Conservation (phyloP, 345 rosid genomes). For the Cardiospermum halicacabum region DNA sequence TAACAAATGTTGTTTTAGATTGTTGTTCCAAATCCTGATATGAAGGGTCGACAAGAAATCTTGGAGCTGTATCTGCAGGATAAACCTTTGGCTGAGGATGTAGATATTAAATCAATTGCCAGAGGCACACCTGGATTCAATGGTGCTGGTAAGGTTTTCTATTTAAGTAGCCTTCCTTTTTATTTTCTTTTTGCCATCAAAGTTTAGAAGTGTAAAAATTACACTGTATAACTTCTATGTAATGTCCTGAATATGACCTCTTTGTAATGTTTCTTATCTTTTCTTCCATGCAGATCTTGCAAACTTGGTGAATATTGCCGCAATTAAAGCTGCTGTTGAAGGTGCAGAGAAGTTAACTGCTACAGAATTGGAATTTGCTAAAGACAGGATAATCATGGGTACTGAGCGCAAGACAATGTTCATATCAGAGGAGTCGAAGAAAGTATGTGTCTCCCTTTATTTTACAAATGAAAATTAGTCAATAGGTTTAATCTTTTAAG, state of each 20-base stretch:
- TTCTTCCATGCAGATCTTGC: constrained; percentile 65
- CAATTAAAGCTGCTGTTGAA: constrained; percentile 98
- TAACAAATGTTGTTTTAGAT: constrained; percentile 50
- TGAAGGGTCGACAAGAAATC: constrained; percentile 91
- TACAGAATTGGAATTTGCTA: constrained; percentile 83
- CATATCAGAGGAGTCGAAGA: constrained; percentile 92
- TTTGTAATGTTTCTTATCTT: constrained; percentile 8
- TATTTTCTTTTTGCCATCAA: background rate
- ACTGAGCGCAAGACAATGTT: constrained; percentile 97
- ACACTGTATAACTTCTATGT: background rate
- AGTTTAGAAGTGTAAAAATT: background rate
- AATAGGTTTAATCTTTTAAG: background rate
- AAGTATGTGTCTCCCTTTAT: constrained; percentile 38
- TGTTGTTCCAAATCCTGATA: constrained; percentile 94
- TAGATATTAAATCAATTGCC: constrained; percentile 90
- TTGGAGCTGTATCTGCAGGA: constrained; percentile 93
- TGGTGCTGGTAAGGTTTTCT: constrained; percentile 72
- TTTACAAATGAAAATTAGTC: background rate
- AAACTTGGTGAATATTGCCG: constrained; percentile 94
- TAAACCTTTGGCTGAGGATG: constrained; percentile 81
- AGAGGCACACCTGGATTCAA: constrained; percentile 99
- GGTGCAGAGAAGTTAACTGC: constrained; percentile 79
- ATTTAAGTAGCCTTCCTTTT: constrained; percentile 3
- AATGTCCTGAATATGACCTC: constrained; percentile 3
- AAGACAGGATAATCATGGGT: constrained; percentile 94